A percentile compares a stretch with the other conserved stretches of the same genome.
Evolutionary conservation across 148 eudicot species (phyloP).

Genomic region (Fallopia convolvulus): DNA sequence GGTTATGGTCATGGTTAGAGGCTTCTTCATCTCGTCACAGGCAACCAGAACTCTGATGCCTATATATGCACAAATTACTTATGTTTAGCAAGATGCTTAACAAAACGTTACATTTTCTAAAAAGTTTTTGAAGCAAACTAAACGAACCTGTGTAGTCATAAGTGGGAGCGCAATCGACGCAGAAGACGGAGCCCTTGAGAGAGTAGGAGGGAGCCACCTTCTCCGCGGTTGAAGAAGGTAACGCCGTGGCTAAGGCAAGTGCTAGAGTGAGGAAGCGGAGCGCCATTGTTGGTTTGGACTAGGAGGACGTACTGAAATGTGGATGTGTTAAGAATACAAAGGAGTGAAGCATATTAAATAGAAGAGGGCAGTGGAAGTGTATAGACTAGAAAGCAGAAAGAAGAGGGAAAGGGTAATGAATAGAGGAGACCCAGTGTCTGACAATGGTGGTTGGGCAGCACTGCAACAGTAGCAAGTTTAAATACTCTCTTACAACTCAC

Average conservation of each 20-base stretch:
- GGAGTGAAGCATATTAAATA: background rate
- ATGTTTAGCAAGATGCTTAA: background rate
- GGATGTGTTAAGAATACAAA: background rate
- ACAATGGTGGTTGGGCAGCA: background rate
- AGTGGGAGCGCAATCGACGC: constrained; percentile 36
- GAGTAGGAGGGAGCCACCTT: constrained; percentile 15
- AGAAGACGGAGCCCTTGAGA: constrained; percentile 35
- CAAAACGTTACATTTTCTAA: background rate
- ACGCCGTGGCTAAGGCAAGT: constrained; percentile 13
- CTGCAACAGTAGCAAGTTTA: background rate
- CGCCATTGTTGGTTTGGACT: constrained; percentile 15
- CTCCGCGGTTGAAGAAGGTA: constrained; percentile 20
- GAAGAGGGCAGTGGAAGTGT: background rate
- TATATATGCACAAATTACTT: background rate
- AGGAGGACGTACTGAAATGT: background rate
- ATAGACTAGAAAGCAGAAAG: background rate
- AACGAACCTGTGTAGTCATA: constrained; percentile 38
- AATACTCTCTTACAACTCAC: background rate
- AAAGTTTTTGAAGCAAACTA: background rate
- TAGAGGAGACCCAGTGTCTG: background rate
- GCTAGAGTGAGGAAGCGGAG: constrained; percentile 13
- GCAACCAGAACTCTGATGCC: constrained; percentile 32
- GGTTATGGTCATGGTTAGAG: constrained; percentile 26
- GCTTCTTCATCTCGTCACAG: constrained; percentile 40
- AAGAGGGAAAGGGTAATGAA: background rate